Evolutionary conservation across 352 stramenopile species (phyloP).

Genomic region (Pelagophyceae sp.): DNA sequence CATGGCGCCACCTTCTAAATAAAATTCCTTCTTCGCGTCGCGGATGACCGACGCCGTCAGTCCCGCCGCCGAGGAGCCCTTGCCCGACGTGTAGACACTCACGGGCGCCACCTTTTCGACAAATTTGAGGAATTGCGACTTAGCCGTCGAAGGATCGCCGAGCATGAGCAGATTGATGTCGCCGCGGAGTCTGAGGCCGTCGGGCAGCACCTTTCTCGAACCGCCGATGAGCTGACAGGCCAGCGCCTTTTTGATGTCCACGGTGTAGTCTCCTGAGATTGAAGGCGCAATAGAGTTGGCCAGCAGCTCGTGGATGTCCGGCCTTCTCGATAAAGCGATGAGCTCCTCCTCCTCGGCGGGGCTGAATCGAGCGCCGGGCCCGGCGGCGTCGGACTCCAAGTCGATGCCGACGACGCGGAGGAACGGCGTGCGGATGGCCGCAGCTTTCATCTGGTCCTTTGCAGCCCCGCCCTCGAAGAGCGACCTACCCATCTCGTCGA

Average conservation of each 20-base stretch:
- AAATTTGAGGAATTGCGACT: conserved; percentile 98
- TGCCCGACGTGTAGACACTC: conserved; percentile 96
- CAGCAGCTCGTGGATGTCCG: conserved; percentile 82
- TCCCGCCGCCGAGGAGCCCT: conserved; percentile 90
- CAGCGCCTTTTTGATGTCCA: conserved; percentile 94
- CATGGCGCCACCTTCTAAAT: conserved; percentile 93
- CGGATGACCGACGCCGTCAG: conserved; percentile 91
- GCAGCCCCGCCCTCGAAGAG: conserved; percentile 61
- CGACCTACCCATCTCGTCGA: too few species aligned
- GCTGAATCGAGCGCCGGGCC: conserved; percentile 82
- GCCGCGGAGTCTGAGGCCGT: conserved; percentile 89
- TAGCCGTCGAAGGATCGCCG: conserved; percentile 92
- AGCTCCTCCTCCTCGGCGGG: conserved; percentile 95
- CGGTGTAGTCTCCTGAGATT: conserved; percentile 89
- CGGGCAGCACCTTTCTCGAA: conserved; percentile 79
- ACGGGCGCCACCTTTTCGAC: conserved; percentile 86
- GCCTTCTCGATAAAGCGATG: conserved; percentile 69
- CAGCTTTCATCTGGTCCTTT: conserved; percentile 3
- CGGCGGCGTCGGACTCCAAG: conserved; percentile 76
- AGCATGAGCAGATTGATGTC: conserved; percentile 98
- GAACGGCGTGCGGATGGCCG: conserved; percentile 81
- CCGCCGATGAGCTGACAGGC: conserved; percentile 86
- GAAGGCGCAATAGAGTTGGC: conserved; percentile 71
- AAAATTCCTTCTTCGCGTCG: conserved; percentile 91
- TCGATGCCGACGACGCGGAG: conserved; percentile 89